Base-by-base conservation (phyloP, 2,329 filamentous ascomycete genomes). In the Aspergillus latus region DNA sequence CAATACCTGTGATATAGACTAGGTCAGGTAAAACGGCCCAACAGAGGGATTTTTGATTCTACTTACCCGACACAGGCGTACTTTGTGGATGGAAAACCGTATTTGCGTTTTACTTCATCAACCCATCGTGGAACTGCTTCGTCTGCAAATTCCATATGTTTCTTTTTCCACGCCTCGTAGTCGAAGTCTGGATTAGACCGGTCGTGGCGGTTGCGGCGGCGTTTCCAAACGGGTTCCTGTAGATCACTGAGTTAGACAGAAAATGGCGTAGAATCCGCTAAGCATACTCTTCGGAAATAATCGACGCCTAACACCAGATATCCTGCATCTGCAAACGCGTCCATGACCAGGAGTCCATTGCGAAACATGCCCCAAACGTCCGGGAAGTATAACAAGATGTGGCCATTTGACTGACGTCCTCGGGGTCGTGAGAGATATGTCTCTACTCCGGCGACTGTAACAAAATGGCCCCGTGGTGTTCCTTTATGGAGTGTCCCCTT, bases 141-240 rank as follows among this genome's bases (percentile, higher is more conserved):
- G 3, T 69, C 64, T 0, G 80, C 78, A 59, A 77, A 80, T 3
- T 63, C 61, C 11, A 63, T 69, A 56, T 82, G 76, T 65, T 80
- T 81, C 30, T 57, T 52, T 54, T 76, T 77, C 80, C 79, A 82
- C 5, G 76, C 79, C 32, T 74, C 74, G 21, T 73, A 76, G 63
- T 82, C 78, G 55, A 82, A 82, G 29, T 64, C 70, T 2, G 72
- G 69, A 40, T 58, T 55, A 21, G 21, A 21, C 21, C 21, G 21
- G 59, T 65, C 28, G 61, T 69, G 50, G 6, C 61, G 64, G 32
- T 73, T 68, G 40, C 70, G 55, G 26, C 66, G 46, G 54, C 80
- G 73, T 42, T 58, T 58, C 52, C 52, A 55, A 4, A 58, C 52
- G 5, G 56, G 58, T 9, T 52, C 49, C 49, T 45, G 11, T 30